Base-by-base conservation (phyloP, 1,139 yeast species). In the Suhomyces ambrosiae region DNA sequence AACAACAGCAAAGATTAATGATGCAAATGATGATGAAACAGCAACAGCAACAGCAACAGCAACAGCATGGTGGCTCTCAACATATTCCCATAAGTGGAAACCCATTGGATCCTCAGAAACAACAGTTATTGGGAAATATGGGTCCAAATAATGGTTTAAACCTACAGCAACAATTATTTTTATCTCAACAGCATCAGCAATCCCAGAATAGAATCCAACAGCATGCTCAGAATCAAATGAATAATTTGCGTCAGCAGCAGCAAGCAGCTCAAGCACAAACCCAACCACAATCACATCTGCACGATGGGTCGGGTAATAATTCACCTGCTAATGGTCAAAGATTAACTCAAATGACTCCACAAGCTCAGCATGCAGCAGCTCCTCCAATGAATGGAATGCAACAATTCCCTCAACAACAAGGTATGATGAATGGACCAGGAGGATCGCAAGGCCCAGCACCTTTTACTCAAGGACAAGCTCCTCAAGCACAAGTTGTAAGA, bases 181-280 rank as follows among this genome's bases (percentile, higher is more conserved):
- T 59, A 40, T 61, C 56, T 23, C 56, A 52, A 14, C 43, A 38
- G 33, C 41, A 38, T 16, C 38, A 33, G 24, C 63, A 53, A 38
- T 55, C 57, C 21, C 67, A 61, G 37, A 63, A 65, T 44, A 60
- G 64, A 43, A 63, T 61, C 31, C 79, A 74, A 39, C 76, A 71
- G 44, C 77, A 71, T 44, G 79, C 79, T 2, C 80, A 74, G 48
- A 60, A 60, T 27, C 80, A 75, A 52, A 73, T 74, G 79, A 73
- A 72, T 44, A 72, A 65, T 45, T 56, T 74, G 41, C 67, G 79
- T 30, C 79, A 72, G 40, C 78, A 53, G 38, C 64, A 50, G 31
- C 58, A 50, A 28, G 63, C 36, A 7, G 35, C 31, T 5, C 54
- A 50, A 23, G 27, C 32, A 10, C 54, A 45, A 30, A 43, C 32